Conservation (phyloP, 2,329 filamentous ascomycete species). For the Septoria petroselini region DNA sequence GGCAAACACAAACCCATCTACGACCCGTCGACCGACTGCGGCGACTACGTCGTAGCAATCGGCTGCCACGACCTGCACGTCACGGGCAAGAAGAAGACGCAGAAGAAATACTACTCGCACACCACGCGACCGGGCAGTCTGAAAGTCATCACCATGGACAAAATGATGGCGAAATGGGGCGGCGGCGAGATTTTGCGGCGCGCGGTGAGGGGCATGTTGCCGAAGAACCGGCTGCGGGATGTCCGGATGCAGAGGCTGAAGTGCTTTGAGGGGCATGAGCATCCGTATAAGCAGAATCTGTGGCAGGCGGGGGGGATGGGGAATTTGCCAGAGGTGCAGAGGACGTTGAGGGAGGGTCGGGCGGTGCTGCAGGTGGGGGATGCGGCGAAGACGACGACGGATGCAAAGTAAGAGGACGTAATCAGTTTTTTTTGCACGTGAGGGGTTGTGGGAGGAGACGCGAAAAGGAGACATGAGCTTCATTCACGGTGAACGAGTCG, state of each 20-base stretch:
- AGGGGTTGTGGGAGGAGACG: not conserved
- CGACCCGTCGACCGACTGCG: constrained; percentile 96
- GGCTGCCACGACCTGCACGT: constrained; percentile 82
- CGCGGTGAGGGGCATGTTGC: constrained; percentile 94
- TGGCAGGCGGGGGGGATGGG: constrained; percentile 58
- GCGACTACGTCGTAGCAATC: constrained; percentile 88
- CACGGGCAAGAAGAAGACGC: constrained; percentile 86
- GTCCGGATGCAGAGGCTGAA: constrained; percentile 84
- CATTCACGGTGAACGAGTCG: no score
- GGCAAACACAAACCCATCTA: constrained; percentile 99
- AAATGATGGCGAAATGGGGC: constrained; percentile 89
- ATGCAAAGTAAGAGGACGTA: not conserved
- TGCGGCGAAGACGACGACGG: not conserved
- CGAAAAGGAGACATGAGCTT: not conserved
- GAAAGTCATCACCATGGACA: constrained; percentile 88
- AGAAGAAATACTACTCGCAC: constrained; percentile 96
- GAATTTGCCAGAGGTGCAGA: constrained; percentile 40
- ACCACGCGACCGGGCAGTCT: constrained; percentile 85
- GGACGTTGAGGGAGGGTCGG: constrained; percentile 33
- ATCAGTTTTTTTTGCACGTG: no score
- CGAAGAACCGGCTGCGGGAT: constrained; percentile 90
- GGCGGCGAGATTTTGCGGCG: constrained; percentile 86
- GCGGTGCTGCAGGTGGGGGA: constrained; percentile 3
- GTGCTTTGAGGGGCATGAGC: constrained; percentile 84
- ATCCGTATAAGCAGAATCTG: constrained; percentile 90